These are phyloP conservation scores for Saccharomyces eubayanus DNA, from an alignment of 805 yeast species.

Conservation along the genomic window DNA sequence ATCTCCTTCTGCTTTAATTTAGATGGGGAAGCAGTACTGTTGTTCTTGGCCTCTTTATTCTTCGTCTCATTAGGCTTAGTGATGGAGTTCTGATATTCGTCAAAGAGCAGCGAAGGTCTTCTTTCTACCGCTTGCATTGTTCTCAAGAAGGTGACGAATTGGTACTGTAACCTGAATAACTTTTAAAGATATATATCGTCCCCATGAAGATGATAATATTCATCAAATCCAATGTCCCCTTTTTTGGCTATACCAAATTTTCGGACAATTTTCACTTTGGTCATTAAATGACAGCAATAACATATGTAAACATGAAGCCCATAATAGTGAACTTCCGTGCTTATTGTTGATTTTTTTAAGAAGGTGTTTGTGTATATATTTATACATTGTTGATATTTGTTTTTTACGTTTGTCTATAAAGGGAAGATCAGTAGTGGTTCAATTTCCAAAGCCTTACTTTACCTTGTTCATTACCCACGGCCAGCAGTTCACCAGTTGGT, in stretches of 20 bases:
- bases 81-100: conserved; percentile 10
- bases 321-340: not conserved
- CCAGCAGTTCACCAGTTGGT: conserved; percentile 72
- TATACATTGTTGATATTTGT: not conserved
- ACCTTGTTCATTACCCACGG: conserved; percentile 88
- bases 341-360: not conserved
- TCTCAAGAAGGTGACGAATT: not conserved
- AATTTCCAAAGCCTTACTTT: conserved; percentile 82
- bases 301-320: not conserved
- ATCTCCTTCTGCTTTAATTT: not conserved
- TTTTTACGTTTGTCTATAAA: conserved; percentile 1
- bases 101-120: conserved; percentile 16
- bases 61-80: not conserved
- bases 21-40: not conserved
- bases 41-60: not conserved
- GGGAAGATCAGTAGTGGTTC: conserved; percentile 53
- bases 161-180: not conserved
- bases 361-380: not conserved
- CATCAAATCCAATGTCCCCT: not conserved
- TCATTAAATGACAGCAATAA: not conserved
- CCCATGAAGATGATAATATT: not conserved
- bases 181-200: not conserved
- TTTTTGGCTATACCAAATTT: not conserved
- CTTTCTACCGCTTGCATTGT: conserved; percentile 5
- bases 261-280: not conserved